phyloP scores from a whole-genome alignment of 2,329 filamentous ascomycete genomes.

The Triangularia setosa region DNA sequence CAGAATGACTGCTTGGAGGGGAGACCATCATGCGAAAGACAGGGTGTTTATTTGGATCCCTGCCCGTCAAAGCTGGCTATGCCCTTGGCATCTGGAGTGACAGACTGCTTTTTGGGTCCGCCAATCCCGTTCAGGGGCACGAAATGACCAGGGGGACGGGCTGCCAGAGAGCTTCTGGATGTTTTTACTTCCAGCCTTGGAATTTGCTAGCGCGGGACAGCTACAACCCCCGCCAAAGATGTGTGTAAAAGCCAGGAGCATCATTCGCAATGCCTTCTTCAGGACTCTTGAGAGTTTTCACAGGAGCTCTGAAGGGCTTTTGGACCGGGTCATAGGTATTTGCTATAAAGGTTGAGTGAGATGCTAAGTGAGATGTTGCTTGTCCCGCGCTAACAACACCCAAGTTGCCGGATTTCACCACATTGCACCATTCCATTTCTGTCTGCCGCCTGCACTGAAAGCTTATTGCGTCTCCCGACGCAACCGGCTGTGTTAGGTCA shows the following conservation, averaged over 20 bases:
- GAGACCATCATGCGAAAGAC: conserved; percentile 10
- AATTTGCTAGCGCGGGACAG: background rate
- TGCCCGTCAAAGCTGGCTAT: background rate
- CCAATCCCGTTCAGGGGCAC: conserved; percentile 1
- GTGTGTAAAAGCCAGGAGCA: background rate
- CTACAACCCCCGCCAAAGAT: background rate
- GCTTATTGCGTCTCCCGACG: background rate
- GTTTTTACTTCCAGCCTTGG: background rate
- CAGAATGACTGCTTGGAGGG: conserved; percentile 13
- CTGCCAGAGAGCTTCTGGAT: background rate
- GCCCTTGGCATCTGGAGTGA: background rate
- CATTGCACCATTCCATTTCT: background rate
- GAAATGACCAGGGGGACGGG: background rate
- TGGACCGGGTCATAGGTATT: background rate
- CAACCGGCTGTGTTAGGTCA: background rate
- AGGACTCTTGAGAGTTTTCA: background rate
- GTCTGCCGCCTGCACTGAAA: background rate
- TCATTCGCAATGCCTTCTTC: background rate
- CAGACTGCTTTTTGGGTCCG: background rate
- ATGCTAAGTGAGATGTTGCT: background rate
- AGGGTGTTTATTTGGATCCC: conserved; percentile 10
- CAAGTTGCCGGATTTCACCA: background rate
- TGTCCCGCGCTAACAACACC: background rate
- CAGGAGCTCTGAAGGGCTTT: background rate
- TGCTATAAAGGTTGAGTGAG: background rate